A percentile compares a stretch with the other conserved stretches of the same genome.
Conservation (phyloP, 2,329 filamentous ascomycete species). For the Aplosporella prunicola region DNA sequence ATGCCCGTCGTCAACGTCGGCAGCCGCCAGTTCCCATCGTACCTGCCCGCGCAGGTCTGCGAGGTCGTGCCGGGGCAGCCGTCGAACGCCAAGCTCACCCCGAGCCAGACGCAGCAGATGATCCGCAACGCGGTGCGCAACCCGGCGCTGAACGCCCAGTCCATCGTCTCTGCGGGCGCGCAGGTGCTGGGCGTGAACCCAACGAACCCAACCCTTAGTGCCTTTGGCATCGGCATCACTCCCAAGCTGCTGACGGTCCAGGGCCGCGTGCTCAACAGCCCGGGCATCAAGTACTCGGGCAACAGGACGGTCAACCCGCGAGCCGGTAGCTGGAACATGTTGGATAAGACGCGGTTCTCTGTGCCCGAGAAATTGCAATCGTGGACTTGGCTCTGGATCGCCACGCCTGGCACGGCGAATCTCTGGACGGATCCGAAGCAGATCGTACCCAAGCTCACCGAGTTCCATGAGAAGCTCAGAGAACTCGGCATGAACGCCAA, state of each 20-base stretch:
- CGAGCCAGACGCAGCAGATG: slow-evolving; percentile 22
- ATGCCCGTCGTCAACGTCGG: slow-evolving; percentile 22
- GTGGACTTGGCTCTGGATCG: slow-evolving; percentile 17
- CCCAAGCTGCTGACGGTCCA: slow-evolving; percentile 59
- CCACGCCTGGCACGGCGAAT: too few relatives aligned
- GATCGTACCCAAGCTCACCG: too few relatives aligned
- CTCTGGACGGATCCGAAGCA: too few relatives aligned
- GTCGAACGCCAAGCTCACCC: slow-evolving; percentile 18
- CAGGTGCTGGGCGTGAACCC: neutral
- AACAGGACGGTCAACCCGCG: slow-evolving; percentile 25
- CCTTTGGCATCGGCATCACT: slow-evolving; percentile 58
- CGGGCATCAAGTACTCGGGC: slow-evolving; percentile 49
- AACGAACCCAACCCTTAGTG: too few relatives aligned
- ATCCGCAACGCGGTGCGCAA: slow-evolving; percentile 23
- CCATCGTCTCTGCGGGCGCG: slow-evolving; percentile 3
- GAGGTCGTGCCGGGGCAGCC: slow-evolving; percentile 22
- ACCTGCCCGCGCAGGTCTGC: slow-evolving; percentile 25
- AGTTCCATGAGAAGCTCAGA: too few relatives aligned
- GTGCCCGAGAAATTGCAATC: slow-evolving; percentile 18
- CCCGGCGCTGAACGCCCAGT: slow-evolving; percentile 18
- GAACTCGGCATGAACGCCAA: too few relatives aligned
- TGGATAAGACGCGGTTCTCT: slow-evolving; percentile 12
- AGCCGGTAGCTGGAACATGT: slow-evolving; percentile 64
- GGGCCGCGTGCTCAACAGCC: slow-evolving; percentile 57
- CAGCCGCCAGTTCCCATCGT: slow-evolving; percentile 14